These are phyloP conservation scores for Excoecaria cochinchinensis DNA, from an alignment of 345 rosid genomes.

Conservation along the genomic window DNA sequence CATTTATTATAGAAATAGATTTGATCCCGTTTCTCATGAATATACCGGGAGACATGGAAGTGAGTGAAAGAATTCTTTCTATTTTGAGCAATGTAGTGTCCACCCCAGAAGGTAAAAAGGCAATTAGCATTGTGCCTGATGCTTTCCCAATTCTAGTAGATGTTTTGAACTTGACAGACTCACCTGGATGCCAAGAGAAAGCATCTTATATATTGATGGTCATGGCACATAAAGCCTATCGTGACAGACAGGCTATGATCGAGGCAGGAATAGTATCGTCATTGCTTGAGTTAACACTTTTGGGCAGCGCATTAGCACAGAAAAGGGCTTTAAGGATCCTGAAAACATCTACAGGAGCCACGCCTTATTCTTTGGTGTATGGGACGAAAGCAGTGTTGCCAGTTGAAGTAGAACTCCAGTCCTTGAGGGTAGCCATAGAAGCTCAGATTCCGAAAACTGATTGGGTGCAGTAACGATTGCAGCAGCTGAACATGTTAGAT, in stretches of 20 bases:
- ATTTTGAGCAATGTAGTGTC: slow-evolving; percentile 77
- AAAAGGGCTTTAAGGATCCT: slow-evolving; percentile 93
- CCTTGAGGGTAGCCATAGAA: no score
- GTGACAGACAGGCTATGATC: slow-evolving; percentile 85
- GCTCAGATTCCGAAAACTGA: no score
- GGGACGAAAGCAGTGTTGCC: no score
- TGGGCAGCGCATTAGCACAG: slow-evolving; percentile 90
- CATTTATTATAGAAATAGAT: slow-evolving; percentile 59
- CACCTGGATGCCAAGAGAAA: slow-evolving; percentile 92
- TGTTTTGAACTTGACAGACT: slow-evolving; percentile 85
- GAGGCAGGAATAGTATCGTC: slow-evolving; percentile 84
- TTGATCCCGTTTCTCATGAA: slow-evolving; percentile 56
- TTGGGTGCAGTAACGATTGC: no score
- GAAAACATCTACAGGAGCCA: no score
- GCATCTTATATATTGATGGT: slow-evolving; percentile 81
- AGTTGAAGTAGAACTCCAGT: no score
- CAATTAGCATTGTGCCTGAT: slow-evolving; percentile 53
- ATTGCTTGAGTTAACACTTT: slow-evolving; percentile 79
- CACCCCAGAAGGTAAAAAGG: slow-evolving; percentile 77
- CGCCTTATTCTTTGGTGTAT: no score
- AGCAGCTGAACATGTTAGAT: no score
- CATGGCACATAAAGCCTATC: slow-evolving; percentile 87
- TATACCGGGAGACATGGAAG: slow-evolving; percentile 83
- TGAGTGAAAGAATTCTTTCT: slow-evolving; percentile 82
- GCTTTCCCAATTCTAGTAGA: slow-evolving; percentile 77